These are phyloP conservation scores for Sporothrix inflata DNA, from an alignment of 2,329 filamentous ascomycete genomes.

Conservation along the genomic window DNA sequence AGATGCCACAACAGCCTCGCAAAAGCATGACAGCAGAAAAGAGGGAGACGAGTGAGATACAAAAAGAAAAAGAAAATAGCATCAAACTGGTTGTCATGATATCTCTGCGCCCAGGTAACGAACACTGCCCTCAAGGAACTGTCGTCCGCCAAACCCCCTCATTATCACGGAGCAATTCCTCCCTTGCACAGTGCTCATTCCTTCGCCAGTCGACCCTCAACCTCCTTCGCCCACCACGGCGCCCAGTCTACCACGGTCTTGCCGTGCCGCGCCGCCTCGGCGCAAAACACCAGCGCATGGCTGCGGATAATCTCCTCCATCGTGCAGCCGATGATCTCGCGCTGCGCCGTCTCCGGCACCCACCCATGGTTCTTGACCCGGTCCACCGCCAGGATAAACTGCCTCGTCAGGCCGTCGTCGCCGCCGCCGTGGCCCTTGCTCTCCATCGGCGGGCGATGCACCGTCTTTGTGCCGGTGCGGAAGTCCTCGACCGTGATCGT, in stretches of 20 bases:
- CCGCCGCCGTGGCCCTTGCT: slow-evolving; percentile 72
- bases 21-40: not conserved
- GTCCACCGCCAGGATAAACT: slow-evolving; percentile 82
- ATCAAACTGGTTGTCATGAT: not conserved
- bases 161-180: not conserved
- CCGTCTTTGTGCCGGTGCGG: slow-evolving; percentile 56
- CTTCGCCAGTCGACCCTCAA: slow-evolving; percentile 40
- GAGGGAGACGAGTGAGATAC: not conserved
- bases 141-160: not conserved
- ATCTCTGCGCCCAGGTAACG: not conserved
- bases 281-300: slow-evolving; percentile 91
- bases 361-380: slow-evolving; percentile 73
- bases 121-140: not conserved
- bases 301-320: slow-evolving; percentile 86
- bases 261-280: slow-evolving; percentile 77
- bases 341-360: slow-evolving; percentile 72
- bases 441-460: slow-evolving; percentile 64
- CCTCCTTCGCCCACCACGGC: slow-evolving; percentile 71
- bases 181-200: not conserved
- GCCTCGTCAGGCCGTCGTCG: slow-evolving; percentile 75
- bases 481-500: slow-evolving; percentile 79
- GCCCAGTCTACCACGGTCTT: slow-evolving; percentile 74
- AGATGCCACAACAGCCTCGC: not conserved
- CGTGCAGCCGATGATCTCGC: slow-evolving; percentile 75
- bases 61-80: not conserved